A percentile compares a stretch with the other conserved stretches of the same genome.
Conservation (phyloP, 306 rosid genomes). For the Crotalaria pallida region DNA sequence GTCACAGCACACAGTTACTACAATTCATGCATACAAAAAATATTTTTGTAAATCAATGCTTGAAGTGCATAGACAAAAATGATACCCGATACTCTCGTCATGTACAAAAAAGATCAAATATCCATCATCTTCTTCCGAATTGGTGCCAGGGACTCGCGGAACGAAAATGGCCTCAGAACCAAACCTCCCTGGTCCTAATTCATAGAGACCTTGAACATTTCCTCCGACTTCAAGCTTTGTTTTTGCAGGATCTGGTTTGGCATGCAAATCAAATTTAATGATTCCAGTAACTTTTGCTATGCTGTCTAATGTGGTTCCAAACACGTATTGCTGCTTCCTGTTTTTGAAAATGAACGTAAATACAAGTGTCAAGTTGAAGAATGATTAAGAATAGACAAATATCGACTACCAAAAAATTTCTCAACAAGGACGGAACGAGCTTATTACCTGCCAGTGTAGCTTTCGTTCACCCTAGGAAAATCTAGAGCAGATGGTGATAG, state of each 20-base stretch:
- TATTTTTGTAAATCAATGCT: not conserved
- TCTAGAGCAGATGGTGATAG: slow-evolving; percentile 73
- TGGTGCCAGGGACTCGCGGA: slow-evolving; percentile 57
- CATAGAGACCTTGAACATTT: slow-evolving; percentile 68
- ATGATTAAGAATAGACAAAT: too few relatives aligned
- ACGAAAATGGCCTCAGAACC: slow-evolving; percentile 90
- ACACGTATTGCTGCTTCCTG: slow-evolving; percentile 80
- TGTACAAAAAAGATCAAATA: slow-evolving; percentile 80
- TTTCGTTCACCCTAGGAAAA: slow-evolving; percentile 91
- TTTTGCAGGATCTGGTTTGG: slow-evolving; percentile 56
- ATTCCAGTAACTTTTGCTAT: slow-evolving; percentile 69
- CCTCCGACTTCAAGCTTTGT: slow-evolving; percentile 77
- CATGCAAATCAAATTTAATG: slow-evolving; percentile 79
- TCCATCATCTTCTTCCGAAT: slow-evolving; percentile 95
- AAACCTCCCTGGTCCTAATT: slow-evolving; percentile 72
- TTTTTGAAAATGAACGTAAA: slow-evolving; percentile 1
- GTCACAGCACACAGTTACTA: not conserved
- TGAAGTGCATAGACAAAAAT: not conserved
- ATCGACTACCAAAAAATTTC: too few relatives aligned
- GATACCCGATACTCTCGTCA: slow-evolving; percentile 71
- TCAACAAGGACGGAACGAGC: too few relatives aligned
- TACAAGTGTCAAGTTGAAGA: too few relatives aligned
- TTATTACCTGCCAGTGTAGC: slow-evolving; percentile 85
- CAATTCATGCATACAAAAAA: not conserved
- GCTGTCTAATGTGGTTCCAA: slow-evolving; percentile 71